Percentiles rank a stretch among this genome's conserved stretches.
Evolutionary conservation across 208 protist species (phyloP).

Genomic region (Acanthamoeba healyi): DNA sequence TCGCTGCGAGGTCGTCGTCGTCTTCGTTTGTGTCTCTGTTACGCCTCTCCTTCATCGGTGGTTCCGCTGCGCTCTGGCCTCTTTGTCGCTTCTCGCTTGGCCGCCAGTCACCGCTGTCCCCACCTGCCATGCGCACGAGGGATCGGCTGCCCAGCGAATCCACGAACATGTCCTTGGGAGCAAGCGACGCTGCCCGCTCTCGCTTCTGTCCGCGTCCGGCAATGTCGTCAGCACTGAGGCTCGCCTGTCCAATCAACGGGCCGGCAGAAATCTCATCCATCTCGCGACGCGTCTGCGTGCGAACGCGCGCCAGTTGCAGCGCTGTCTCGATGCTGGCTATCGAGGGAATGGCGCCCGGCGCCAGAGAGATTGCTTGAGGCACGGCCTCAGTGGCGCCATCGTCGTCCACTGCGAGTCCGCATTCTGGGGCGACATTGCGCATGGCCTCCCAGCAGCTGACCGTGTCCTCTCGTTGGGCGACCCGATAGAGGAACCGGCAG

Average conservation of each 20-base stretch:
- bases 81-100: not conserved
- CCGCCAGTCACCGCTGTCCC: not conserved
- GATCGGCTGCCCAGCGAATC: not conserved
- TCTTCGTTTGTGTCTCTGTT: not conserved
- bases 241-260: no score
- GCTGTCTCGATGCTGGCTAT: not conserved
- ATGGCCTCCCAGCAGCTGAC: conserved; percentile 41
- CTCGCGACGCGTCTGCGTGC: not conserved
- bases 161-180: not conserved
- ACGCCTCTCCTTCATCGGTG: not conserved
- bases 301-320: not conserved
- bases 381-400: not conserved
- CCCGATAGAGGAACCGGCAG: conserved; percentile 13
- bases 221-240: not conserved
- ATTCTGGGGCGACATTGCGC: not conserved
- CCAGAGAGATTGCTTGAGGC: not conserved
- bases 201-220: not conserved
- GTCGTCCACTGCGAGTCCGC: not conserved
- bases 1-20: not conserved
- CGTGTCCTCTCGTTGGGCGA: conserved; percentile 11
- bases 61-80: not conserved
- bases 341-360: not conserved
- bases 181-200: not conserved
- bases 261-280: no score
- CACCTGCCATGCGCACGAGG: not conserved